Conservation (phyloP, 2,329 filamentous ascomycete genomes). For the Ophiocordyceps robertsii region DNA sequence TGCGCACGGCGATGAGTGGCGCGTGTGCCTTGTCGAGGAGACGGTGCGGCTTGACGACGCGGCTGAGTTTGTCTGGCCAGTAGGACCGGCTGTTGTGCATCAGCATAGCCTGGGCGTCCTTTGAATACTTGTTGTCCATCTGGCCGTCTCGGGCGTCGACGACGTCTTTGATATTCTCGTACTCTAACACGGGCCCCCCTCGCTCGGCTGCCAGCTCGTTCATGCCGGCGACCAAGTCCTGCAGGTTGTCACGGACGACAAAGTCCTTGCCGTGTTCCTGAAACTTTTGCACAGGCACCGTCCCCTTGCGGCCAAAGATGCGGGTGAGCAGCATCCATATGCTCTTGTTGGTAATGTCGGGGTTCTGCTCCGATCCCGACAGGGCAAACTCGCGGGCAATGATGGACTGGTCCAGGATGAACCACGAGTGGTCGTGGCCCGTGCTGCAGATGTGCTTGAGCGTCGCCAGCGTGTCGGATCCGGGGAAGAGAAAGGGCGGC, state of each 20-base stretch:
- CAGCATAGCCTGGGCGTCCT: constrained; percentile 49
- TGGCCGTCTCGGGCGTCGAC: constrained; percentile 42
- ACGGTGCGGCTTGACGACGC: constrained; percentile 39
- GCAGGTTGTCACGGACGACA: constrained; percentile 40
- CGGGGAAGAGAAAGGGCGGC: constrained; percentile 42
- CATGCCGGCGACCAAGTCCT: constrained; percentile 43
- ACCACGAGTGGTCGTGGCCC: constrained; percentile 51
- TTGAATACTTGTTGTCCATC: constrained; percentile 41
- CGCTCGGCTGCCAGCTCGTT: constrained; percentile 36
- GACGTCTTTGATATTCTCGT: constrained; percentile 26
- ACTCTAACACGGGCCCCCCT: constrained; percentile 33
- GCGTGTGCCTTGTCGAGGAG: constrained; percentile 40
- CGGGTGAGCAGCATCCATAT: constrained; percentile 37
- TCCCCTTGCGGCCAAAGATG: constrained; percentile 37
- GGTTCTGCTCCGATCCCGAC: constrained; percentile 51
- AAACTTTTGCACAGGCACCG: constrained; percentile 42
- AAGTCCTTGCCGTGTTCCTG: constrained; percentile 46
- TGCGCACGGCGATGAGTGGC: constrained; percentile 44
- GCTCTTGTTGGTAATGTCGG: constrained; percentile 44
- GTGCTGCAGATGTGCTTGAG: constrained; percentile 46
- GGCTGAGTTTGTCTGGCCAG: constrained; percentile 36
- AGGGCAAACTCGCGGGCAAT: constrained; percentile 49
- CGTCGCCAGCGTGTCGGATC: constrained; percentile 42
- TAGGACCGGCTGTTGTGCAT: constrained; percentile 42
- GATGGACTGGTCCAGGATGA: constrained; percentile 43